Evolutionary conservation across 2,329 filamentous ascomycete genomes (phyloP), one percentile per base, ranked within the genome.

Genomic region (Metarhizium album): DNA sequence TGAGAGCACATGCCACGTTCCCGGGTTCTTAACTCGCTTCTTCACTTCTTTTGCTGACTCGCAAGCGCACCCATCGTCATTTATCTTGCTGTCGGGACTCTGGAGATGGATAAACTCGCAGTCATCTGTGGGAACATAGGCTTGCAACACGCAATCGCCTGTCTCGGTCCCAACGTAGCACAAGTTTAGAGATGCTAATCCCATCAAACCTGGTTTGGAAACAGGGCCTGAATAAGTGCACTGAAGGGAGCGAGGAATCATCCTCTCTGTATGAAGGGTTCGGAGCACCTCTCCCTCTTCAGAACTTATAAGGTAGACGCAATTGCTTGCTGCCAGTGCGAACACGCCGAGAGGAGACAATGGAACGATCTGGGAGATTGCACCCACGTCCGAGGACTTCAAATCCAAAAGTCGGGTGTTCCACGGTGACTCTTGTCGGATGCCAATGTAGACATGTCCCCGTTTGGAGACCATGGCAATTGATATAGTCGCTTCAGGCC

Each of bases 71-170:
- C 72, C 77, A 5, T 67, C 70, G 35, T 69, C 69, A 16, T 63
- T 67, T 1, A 66, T 65, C 1, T 68, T 64, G 0, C 65, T 67
- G 2, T 59, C 53, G 43, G 56, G 53, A 43, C 52, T 74, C 70
- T 43, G 73, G 48, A 83, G 75, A 60, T 77, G 82, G 11, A 87
- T 79, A 48, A 69, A 72, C 59, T 73, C 76, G 35, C 66, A 72
- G 11, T 79, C 76, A 29, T 73, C 67, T 9, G 73, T 66, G 0
- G 80, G 75, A 0, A 74, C 68, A 58, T 83, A 86, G 0, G 76
- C 83, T 49, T 86, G 81, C 54, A 88, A 69, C 20, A 87, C 72
- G 51, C 83, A 80, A 46, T 83, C 76, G 11, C 78, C 75, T 0
- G 77, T 79, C 20, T 80, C 77, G 3, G 71, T 68, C 52, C 78